These are phyloP conservation scores for Sanguinoderma infundibulare DNA, from an alignment of 1,284 basidiomycete species.

Conservation along the genomic window DNA sequence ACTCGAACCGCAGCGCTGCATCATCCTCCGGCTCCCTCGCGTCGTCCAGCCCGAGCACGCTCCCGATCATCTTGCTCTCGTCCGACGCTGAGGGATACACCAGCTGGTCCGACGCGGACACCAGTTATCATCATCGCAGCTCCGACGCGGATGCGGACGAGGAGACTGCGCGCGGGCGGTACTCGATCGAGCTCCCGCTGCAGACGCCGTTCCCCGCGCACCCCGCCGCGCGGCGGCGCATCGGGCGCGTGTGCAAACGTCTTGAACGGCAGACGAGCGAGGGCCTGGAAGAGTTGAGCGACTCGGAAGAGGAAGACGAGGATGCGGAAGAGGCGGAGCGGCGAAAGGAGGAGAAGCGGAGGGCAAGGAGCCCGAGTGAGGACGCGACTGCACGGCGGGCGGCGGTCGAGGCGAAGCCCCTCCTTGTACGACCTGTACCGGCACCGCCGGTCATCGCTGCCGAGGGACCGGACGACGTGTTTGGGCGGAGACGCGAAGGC, in stretches of 20 bases:
- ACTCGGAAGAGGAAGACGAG: slow-evolving; percentile 24
- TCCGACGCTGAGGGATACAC: slow-evolving; percentile 15
- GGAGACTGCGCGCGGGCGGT: neutral
- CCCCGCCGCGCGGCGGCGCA: slow-evolving; percentile 31
- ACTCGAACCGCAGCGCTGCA: slow-evolving; percentile 1
- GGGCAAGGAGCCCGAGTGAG: neutral
- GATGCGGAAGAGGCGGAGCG: slow-evolving; percentile 7
- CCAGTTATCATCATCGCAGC: too few relatives aligned
- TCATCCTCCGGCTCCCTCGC: slow-evolving; percentile 8
- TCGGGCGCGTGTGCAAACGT: slow-evolving; percentile 31
- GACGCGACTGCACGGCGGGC: slow-evolving; percentile 1
- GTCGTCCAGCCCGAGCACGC: slow-evolving; percentile 23
- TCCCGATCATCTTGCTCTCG: slow-evolving; percentile 17
- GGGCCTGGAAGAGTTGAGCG: slow-evolving; percentile 31
- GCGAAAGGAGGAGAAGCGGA: neutral
- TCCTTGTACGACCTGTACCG: neutral
- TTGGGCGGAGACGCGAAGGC: neutral
- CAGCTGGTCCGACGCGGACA: slow-evolving; percentile 22
- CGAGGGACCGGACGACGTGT: slow-evolving; percentile 1
- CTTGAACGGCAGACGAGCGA: slow-evolving; percentile 34
- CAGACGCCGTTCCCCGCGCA: slow-evolving; percentile 35
- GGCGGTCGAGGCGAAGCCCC: neutral
- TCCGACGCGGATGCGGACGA: slow-evolving; percentile 2
- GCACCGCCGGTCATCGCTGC: slow-evolving; percentile 3
- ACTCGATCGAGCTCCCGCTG: slow-evolving; percentile 26